Conservation (phyloP, 352 stramenopile genomes). For the Phytopythium vexans region DNA sequence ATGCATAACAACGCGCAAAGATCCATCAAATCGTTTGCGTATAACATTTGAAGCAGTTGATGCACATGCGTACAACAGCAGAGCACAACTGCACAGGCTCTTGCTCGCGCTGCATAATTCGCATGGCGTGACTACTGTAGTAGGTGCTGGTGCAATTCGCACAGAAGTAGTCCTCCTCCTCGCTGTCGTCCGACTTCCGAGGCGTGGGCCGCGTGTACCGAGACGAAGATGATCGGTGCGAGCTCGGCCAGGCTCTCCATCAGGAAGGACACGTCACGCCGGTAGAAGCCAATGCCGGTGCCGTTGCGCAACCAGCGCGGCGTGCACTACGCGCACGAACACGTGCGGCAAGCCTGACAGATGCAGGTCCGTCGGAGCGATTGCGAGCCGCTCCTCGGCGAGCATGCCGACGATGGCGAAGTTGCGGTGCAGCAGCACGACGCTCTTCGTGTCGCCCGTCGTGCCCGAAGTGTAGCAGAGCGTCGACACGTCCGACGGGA, state of each 20-base stretch:
- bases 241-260: constrained; percentile 93
- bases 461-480: constrained; percentile 42
- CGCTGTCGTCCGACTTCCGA: no score
- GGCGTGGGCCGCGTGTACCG: constrained; percentile 73
- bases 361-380: constrained; percentile 69
- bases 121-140: no score
- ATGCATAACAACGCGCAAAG: no score
- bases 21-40: no score
- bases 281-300: constrained; percentile 64
- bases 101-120: no score
- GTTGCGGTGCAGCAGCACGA: constrained; percentile 17
- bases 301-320: constrained; percentile 79
- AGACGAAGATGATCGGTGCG: constrained; percentile 90
- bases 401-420: neutral
- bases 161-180: no score
- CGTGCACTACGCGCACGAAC: constrained; percentile 93
- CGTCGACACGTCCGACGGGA: constrained; percentile 15
- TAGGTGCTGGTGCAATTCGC: no score
- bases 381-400: constrained; percentile 4
- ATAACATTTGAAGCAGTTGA: no score
- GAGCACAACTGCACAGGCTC: no score
- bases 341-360: constrained; percentile 95
- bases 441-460: constrained; percentile 23
- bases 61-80: no score
- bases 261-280: constrained; percentile 90